A percentile compares a stretch with the other conserved stretches of the same genome.
These are phyloP conservation scores for Neurospora tetrasperma DNA, from an alignment of 495 filamentous ascomycete species.

Conservation along the genomic window DNA sequence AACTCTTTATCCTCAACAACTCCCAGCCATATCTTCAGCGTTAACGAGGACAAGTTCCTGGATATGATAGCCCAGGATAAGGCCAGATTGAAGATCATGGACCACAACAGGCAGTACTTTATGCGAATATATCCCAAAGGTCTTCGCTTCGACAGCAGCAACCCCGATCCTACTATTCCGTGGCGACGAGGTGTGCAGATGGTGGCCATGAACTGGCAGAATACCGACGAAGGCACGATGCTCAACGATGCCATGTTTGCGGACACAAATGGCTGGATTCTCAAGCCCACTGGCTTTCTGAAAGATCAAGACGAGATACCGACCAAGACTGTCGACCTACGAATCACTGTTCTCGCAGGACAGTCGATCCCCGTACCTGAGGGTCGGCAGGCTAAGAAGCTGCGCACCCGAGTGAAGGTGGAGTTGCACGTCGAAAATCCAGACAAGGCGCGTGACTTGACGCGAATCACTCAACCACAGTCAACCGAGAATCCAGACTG, in stretches of 20 bases:
- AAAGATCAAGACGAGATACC: slow-evolving; percentile 14
- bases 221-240: slow-evolving; percentile 85
- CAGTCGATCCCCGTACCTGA: slow-evolving; percentile 31
- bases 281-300: slow-evolving; percentile 59
- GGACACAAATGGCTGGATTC: slow-evolving; percentile 71
- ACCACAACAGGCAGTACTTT: slow-evolving; percentile 70
- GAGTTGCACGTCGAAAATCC: slow-evolving; percentile 67
- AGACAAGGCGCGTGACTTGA: slow-evolving; percentile 25
- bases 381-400: slow-evolving; percentile 15
- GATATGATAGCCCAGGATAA: slow-evolving; percentile 40
- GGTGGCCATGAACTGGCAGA: slow-evolving; percentile 93
- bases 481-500: slow-evolving; percentile 35
- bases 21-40: slow-evolving; percentile 75
- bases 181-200: slow-evolving; percentile 88
- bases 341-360: slow-evolving; percentile 35
- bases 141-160: slow-evolving; percentile 69
- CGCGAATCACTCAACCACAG: slow-evolving; percentile 20
- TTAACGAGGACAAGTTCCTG: slow-evolving; percentile 65
- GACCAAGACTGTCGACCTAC: slow-evolving; percentile 26
- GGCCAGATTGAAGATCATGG: slow-evolving; percentile 43
- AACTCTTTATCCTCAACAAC: slow-evolving; percentile 43
- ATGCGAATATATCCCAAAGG: slow-evolving; percentile 89
- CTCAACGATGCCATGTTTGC: slow-evolving; percentile 88
- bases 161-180: slow-evolving; percentile 71
- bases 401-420: slow-evolving; percentile 51